These are phyloP conservation scores for Monotropa hypopitys DNA, from an alignment of 179 eudicot species.

Conservation along the genomic window DNA sequence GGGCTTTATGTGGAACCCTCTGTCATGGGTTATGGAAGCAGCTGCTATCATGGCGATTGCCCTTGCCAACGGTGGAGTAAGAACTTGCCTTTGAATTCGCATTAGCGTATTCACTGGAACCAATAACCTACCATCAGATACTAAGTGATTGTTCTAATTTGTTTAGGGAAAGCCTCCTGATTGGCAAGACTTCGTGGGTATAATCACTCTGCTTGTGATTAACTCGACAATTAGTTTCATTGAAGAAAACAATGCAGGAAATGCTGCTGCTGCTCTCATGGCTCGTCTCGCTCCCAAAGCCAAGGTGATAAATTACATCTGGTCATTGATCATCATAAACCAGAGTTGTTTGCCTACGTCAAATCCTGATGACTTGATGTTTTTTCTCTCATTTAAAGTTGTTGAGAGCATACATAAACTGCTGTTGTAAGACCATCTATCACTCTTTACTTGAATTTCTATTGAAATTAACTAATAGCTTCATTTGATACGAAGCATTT, in stretches of 20 bases:
- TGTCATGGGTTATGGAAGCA: constrained; percentile 95
- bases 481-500: neutral
- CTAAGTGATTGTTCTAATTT: constrained; percentile 2
- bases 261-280: constrained; percentile 95
- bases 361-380: neutral
- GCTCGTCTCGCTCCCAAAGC: constrained; percentile 89
- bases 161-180: constrained; percentile 75
- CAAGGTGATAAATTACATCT: constrained; percentile 27
- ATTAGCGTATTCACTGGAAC: neutral
- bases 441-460: neutral
- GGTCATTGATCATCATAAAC: neutral
- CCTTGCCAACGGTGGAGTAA: constrained; percentile 92
- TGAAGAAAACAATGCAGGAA: constrained; percentile 91
- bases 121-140: neutral
- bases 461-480: neutral
- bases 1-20: constrained; percentile 95
- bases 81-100: constrained; percentile 8
- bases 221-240: constrained; percentile 90
- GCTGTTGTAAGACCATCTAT: neutral
- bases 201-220: constrained; percentile 61
- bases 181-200: constrained; percentile 94
- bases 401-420: neutral
- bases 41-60: constrained; percentile 96
- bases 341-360: neutral
- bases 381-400: neutral